Conservation (phyloP, 768 basidiomycete species). For the Pholiota conissans region DNA sequence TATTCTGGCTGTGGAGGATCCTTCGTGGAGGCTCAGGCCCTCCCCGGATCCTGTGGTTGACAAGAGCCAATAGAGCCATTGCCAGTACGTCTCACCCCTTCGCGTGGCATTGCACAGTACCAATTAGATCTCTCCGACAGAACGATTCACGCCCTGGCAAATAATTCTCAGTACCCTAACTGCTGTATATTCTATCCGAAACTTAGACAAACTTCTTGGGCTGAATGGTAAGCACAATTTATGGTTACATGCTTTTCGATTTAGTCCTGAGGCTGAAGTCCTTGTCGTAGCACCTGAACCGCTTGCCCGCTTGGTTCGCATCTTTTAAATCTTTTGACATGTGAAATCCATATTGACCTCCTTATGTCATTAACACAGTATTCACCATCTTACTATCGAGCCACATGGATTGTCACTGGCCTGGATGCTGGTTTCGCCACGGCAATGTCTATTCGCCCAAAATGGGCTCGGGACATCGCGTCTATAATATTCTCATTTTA, state of each 20-base stretch:
- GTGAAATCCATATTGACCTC: not conserved
- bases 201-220: constrained; percentile 85
- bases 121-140: constrained; percentile 32
- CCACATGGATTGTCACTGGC: constrained; percentile 92
- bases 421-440: constrained; percentile 98
- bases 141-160: constrained; percentile 95
- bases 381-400: constrained; percentile 90
- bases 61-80: constrained; percentile 55
- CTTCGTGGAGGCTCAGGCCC: constrained; percentile 59
- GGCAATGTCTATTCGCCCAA: constrained; percentile 89
- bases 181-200: constrained; percentile 76
- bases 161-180: constrained; percentile 86
- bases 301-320: constrained; percentile 77
- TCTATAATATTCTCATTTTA: constrained; percentile 86
- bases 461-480: constrained; percentile 87
- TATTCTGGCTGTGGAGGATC: constrained; percentile 91
- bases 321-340: not conserved
- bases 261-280: too few species aligned
- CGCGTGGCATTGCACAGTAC: not conserved
- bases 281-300: constrained; percentile 81
- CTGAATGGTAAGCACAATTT: constrained; percentile 59
- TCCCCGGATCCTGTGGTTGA: constrained; percentile 68
- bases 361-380: constrained; percentile 51
- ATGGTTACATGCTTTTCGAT: not conserved
- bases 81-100: constrained; percentile 40